Base-by-base conservation (phyloP, 2,329 filamentous ascomycete genomes). In the Acrocalymma vagum region DNA sequence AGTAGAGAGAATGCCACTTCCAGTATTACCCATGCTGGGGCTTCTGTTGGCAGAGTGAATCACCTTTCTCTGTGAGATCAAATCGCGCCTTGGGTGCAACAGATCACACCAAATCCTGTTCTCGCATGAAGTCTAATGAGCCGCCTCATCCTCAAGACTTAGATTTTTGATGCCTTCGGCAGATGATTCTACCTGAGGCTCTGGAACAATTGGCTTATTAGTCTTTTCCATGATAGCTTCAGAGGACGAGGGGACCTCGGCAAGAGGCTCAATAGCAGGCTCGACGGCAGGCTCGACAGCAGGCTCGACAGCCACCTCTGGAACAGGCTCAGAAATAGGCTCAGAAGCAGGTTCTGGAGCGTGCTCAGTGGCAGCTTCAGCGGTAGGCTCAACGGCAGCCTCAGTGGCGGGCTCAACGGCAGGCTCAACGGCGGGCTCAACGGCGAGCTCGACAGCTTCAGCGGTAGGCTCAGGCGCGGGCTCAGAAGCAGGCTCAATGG, bases 61-160 rank as follows among this genome's bases (percentile, higher is more conserved):
- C n/a, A n/a, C n/a, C n/a, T n/a, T n/a, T n/a, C n/a, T n/a, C n/a
- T n/a, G n/a, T n/a, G n/a, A n/a, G n/a, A n/a, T n/a, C n/a, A n/a
- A n/a, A n/a, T n/a, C n/a, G n/a, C n/a, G n/a, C n/a, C n/a, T n/a
- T n/a, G n/a, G n/a, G n/a, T n/a, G n/a, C n/a, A n/a, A n/a, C n/a
- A n/a, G n/a, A n/a, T n/a, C n/a, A n/a, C n/a, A n/a, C n/a, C n/a
- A n/a, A n/a, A n/a, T n/a, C n/a, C n/a, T n/a, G n/a, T n/a, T n/a
- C n/a, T n/a, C n/a, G n/a, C n/a, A n/a, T n/a, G n/a, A n/a, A 23
- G 20, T 45, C 40, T 59, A 65, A 42, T 47, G 56, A 22, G 62
- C 47, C 20, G 50, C 44, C 36, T 62, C 55, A 13, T 46, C 57
- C 33, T 57, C 45, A 21, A 53, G 42, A 16, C 53, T 48, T 11